Evolutionary conservation across 768 basidiomycete species (phyloP).

Genomic region (Obba rivulosa): DNA sequence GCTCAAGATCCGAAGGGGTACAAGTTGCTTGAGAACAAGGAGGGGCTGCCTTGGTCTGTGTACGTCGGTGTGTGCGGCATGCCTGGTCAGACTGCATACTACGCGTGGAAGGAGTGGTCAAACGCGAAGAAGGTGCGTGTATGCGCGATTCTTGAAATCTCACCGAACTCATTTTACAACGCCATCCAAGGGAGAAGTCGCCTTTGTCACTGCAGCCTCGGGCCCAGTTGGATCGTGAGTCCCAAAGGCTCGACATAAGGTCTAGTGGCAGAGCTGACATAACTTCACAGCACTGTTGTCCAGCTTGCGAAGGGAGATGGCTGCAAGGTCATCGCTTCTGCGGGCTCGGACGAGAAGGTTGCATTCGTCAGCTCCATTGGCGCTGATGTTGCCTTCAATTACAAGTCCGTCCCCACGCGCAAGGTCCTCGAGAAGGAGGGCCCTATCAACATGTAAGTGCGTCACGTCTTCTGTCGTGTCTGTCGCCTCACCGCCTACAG

Average conservation of each 20-base stretch:
- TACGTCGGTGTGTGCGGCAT: constrained; percentile 49
- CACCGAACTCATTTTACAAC: neutral
- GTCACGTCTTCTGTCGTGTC: neutral
- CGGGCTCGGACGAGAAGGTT: constrained; percentile 73
- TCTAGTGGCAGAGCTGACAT: neutral
- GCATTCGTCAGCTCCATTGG: constrained; percentile 52
- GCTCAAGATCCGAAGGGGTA: constrained; percentile 10
- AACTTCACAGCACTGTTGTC: constrained; percentile 22
- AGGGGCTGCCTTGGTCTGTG: constrained; percentile 42
- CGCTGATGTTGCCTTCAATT: constrained; percentile 68
- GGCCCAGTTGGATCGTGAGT: constrained; percentile 56
- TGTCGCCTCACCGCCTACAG: constrained; percentile 7
- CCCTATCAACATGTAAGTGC: constrained; percentile 43
- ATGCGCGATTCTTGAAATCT: neutral
- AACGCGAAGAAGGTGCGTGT: constrained; percentile 34
- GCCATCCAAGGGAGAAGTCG: constrained; percentile 49
- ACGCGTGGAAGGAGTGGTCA: constrained; percentile 37
- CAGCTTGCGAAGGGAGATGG: constrained; percentile 40
- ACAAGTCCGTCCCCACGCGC: constrained; percentile 51
- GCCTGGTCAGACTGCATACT: constrained; percentile 29
- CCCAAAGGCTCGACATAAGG: neutral
- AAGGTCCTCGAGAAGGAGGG: constrained; percentile 55
- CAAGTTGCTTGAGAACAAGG: constrained; percentile 33
- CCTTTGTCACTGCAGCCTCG: constrained; percentile 43
- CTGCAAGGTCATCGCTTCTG: constrained; percentile 62